Percentiles rank a stretch among this genome's conserved stretches.
Evolutionary conservation across 306 rosid genomes (phyloP).

Genomic region (Gleditsia sinensis): DNA sequence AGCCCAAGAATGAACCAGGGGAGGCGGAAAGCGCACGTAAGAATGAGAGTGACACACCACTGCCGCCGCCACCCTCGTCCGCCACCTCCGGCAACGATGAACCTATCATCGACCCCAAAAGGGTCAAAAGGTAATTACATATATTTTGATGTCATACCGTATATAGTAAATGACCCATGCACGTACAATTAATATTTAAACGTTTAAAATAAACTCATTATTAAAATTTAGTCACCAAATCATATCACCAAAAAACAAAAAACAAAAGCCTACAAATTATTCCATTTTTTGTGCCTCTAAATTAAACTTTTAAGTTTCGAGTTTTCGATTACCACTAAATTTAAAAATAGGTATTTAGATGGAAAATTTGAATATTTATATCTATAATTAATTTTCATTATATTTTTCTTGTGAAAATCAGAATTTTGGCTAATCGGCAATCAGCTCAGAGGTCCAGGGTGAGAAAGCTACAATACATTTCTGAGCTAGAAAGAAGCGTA

Average conservation of each 20-base stretch:
- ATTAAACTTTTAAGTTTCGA: not conserved
- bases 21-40: constrained; percentile 69
- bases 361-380: not conserved
- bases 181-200: constrained; percentile 28
- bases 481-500: constrained; percentile 69
- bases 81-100: constrained; percentile 38
- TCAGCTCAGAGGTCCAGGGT: constrained; percentile 78
- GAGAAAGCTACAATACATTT: constrained; percentile 70
- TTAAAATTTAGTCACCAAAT: not conserved
- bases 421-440: constrained; percentile 75
- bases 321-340: not conserved
- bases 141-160: not conserved
- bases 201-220: not conserved
- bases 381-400: not conserved
- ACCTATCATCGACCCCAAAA: constrained; percentile 67
- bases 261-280: too few relatives aligned
- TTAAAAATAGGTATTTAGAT: not conserved
- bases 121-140: constrained; percentile 80
- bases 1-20: constrained; percentile 59
- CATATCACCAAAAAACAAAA: too few relatives aligned
- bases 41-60: constrained; percentile 43
- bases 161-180: constrained; percentile 31
- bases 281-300: too few relatives aligned
- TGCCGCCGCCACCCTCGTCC: constrained; percentile 32
- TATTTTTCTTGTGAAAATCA: not conserved